Percentiles rank a stretch among this genome's conserved stretches.
These are phyloP conservation scores for Polychaeton citri DNA, from an alignment of 2,329 filamentous ascomycete species.

Conservation along the genomic window DNA sequence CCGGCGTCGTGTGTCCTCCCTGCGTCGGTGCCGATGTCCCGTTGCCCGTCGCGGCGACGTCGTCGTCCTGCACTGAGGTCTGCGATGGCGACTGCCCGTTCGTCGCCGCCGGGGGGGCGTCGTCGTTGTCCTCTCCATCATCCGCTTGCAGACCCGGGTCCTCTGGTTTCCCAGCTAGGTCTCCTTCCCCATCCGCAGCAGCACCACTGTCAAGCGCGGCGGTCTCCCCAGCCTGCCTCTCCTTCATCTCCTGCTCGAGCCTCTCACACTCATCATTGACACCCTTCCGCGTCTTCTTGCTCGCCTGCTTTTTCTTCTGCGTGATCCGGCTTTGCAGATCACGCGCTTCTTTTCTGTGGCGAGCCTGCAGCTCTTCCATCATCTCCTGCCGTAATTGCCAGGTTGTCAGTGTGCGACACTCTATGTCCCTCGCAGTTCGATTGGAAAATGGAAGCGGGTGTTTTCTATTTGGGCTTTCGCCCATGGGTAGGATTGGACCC, in stretches of 20 bases:
- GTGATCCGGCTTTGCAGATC: constrained; percentile 78
- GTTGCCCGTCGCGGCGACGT: constrained; percentile 6
- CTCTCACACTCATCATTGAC: constrained; percentile 50
- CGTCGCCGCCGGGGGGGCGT: neutral
- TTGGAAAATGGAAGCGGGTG: too few species aligned
- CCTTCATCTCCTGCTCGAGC: constrained; percentile 42
- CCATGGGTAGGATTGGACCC: too few species aligned
- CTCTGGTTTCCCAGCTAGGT: neutral
- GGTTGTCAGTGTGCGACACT: too few species aligned
- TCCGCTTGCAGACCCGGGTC: neutral
- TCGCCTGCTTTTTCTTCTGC: constrained; percentile 93
- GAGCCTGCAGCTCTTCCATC: constrained; percentile 64
- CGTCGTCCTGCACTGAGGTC: constrained; percentile 3
- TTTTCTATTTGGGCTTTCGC: too few species aligned
- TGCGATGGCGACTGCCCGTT: too few species aligned
- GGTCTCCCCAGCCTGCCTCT: constrained; percentile 40
- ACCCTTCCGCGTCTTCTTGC: constrained; percentile 57
- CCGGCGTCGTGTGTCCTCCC: constrained; percentile 9
- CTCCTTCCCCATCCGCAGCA: neutral
- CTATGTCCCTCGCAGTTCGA: too few species aligned
- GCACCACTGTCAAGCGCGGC: constrained; percentile 28
- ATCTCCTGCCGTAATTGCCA: too few species aligned
- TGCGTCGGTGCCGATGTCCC: constrained; percentile 1
- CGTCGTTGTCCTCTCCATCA: neutral
- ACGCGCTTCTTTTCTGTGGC: constrained; percentile 76